phyloP scores from a whole-genome alignment of 129 eudicot genomes.

The Flaveria ramosissima region DNA sequence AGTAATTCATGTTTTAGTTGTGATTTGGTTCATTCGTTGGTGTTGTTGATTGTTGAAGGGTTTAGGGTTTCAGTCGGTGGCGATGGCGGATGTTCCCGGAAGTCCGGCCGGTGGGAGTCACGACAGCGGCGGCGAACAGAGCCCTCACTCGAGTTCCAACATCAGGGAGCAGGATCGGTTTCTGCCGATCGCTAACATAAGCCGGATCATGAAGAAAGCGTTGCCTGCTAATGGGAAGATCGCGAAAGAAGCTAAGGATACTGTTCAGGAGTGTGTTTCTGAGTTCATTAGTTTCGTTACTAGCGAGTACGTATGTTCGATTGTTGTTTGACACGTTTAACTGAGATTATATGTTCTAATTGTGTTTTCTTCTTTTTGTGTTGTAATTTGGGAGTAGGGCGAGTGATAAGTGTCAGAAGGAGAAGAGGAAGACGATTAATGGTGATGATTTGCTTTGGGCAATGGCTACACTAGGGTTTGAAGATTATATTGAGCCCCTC shows the following conservation, averaged over 20 bases:
- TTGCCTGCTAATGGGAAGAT: conserved; percentile 69
- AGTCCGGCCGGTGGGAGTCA: conserved; percentile 65
- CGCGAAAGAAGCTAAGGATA: conserved; percentile 70
- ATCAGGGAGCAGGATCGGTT: conserved; percentile 64
- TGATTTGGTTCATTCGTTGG: not conserved
- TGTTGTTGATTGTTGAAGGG: conserved; percentile 3
- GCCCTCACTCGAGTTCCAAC: conserved; percentile 54
- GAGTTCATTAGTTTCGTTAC: conserved; percentile 71
- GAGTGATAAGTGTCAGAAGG: conserved; percentile 65
- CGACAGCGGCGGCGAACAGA: conserved; percentile 67
- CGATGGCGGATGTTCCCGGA: conserved; percentile 51
- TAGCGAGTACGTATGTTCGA: conserved; percentile 48
- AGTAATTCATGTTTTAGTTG: not conserved
- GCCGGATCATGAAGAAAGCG: conserved; percentile 69
- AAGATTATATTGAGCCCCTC: conserved; percentile 64
- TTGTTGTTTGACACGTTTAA: no score
- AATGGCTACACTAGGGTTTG: conserved; percentile 72
- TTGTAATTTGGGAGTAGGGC: conserved; percentile 42
- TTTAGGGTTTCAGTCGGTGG: conserved; percentile 39
- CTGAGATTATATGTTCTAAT: not conserved
- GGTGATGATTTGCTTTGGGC: conserved; percentile 76
- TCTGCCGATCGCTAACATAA: conserved; percentile 64
- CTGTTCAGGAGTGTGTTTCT: conserved; percentile 75
- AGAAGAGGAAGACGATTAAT: conserved; percentile 63
- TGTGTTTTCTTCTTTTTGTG: not conserved